Evolutionary conservation across 257 asterid genomes (phyloP).

Genomic region (Scutellaria galericulata): DNA sequence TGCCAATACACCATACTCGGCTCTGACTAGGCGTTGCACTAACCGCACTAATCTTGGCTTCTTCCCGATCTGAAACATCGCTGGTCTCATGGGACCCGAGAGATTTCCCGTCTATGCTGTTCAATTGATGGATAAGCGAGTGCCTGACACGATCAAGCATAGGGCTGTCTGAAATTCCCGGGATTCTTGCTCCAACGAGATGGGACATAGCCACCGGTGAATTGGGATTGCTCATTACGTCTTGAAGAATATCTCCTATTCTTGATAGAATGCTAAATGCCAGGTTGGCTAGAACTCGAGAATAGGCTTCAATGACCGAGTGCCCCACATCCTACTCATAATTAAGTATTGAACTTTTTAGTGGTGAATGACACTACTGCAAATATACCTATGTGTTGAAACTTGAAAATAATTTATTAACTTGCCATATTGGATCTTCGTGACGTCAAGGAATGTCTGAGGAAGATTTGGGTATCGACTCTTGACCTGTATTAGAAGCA

Average conservation of each 20-base stretch:
- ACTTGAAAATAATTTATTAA: slow-evolving; percentile 39
- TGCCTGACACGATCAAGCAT: slow-evolving; percentile 71
- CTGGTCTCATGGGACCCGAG: slow-evolving; percentile 28
- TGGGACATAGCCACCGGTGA: slow-evolving; percentile 68
- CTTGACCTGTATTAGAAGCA: slow-evolving; percentile 66
- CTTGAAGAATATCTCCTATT: slow-evolving; percentile 83
- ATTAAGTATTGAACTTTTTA: not conserved
- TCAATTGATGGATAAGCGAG: slow-evolving; percentile 78
- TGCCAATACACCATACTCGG: slow-evolving; percentile 68
- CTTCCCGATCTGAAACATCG: slow-evolving; percentile 42
- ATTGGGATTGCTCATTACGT: slow-evolving; percentile 74
- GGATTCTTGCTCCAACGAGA: slow-evolving; percentile 72
- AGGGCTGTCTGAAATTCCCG: slow-evolving; percentile 71
- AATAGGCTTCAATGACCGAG: slow-evolving; percentile 88
- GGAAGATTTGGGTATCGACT: slow-evolving; percentile 79
- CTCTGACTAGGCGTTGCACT: slow-evolving; percentile 57
- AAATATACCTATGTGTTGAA: too few species aligned
- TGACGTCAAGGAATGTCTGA: slow-evolving; percentile 75
- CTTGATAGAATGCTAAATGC: slow-evolving; percentile 80
- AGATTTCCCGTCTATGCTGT: slow-evolving; percentile 46
- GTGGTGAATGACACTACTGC: too few species aligned
- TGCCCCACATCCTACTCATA: slow-evolving; percentile 75
- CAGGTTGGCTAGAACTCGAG: slow-evolving; percentile 75
- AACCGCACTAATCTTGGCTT: slow-evolving; percentile 46
- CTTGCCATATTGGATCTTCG: slow-evolving; percentile 83